Conservation (phyloP, 2,329 filamentous ascomycete species). For the Botrytis fragariae region DNA sequence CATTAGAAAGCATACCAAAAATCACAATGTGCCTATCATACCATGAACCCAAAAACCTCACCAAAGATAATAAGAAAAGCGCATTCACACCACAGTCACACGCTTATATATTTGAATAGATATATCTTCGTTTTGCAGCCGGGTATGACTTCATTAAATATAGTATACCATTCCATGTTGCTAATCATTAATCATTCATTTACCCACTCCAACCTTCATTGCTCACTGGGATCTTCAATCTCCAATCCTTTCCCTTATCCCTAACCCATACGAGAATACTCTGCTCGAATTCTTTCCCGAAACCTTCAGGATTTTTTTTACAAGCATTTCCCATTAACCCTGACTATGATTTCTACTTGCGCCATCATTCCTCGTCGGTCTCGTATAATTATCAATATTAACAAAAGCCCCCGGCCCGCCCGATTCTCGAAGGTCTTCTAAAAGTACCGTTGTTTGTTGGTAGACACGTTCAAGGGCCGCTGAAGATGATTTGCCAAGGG, state of each 20-base stretch:
- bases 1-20: background rate
- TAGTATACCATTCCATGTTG: background rate
- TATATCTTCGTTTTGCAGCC: background rate
- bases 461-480: slow-evolving; percentile 82
- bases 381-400: slow-evolving; percentile 54
- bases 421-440: slow-evolving; percentile 77
- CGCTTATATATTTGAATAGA: background rate
- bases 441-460: slow-evolving; percentile 79
- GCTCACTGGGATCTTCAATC: background rate
- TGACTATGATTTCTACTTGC: background rate
- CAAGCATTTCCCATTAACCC: background rate
- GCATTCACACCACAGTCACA: background rate
- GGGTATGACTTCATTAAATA: background rate
- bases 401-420: slow-evolving; percentile 82
- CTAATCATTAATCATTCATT: background rate
- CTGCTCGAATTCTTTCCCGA: background rate
- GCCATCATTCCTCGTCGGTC: background rate
- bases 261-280: background rate
- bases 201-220: background rate
- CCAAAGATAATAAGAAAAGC: background rate
- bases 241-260: background rate
- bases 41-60: background rate
- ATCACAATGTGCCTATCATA: background rate
- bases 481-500: slow-evolving; percentile 82
- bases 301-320: background rate